phyloP scores from a whole-genome alignment of 73 alveolate species.

The Stentor roeselii region DNA sequence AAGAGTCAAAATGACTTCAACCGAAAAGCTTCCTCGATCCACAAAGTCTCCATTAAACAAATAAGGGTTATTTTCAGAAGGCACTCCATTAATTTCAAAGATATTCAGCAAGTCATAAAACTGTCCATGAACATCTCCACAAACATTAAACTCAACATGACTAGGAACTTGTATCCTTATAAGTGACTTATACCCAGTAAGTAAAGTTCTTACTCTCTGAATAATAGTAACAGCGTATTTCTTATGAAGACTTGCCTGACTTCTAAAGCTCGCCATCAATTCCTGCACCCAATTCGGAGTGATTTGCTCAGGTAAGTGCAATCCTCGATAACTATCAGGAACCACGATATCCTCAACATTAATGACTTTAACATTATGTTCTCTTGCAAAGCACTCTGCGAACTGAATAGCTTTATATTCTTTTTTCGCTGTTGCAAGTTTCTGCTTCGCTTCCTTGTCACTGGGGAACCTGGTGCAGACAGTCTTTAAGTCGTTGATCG shows the following conservation, averaged over 20 bases:
- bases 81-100: constrained; percentile 90
- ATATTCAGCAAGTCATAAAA: constrained; percentile 90
- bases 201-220: constrained; percentile 23
- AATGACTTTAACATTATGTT: constrained; percentile 48
- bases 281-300: constrained; percentile 77
- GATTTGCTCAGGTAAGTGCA: constrained; percentile 63
- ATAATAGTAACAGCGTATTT: constrained; percentile 80
- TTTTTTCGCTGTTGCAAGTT: constrained; percentile 67
- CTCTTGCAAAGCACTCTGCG: constrained; percentile 68
- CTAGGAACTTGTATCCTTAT: constrained; percentile 69
- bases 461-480: constrained; percentile 65
- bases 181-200: constrained; percentile 49
- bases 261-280: constrained; percentile 76
- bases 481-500: constrained; percentile 71
- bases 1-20: constrained; percentile 89
- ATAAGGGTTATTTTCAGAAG: constrained; percentile 89
- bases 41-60: constrained; percentile 98
- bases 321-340: constrained; percentile 83
- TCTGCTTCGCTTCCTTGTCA: constrained; percentile 78
- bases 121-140: constrained; percentile 99
- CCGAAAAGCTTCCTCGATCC: constrained; percentile 96
- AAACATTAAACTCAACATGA: constrained; percentile 86
- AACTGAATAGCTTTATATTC: constrained; percentile 71
- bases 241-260: constrained; percentile 85
- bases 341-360: constrained; percentile 72